A percentile compares a stretch with the other conserved stretches of the same genome.
Evolutionary conservation across 257 asterid genomes (phyloP).

Genomic region (Nicotiana otophora): DNA sequence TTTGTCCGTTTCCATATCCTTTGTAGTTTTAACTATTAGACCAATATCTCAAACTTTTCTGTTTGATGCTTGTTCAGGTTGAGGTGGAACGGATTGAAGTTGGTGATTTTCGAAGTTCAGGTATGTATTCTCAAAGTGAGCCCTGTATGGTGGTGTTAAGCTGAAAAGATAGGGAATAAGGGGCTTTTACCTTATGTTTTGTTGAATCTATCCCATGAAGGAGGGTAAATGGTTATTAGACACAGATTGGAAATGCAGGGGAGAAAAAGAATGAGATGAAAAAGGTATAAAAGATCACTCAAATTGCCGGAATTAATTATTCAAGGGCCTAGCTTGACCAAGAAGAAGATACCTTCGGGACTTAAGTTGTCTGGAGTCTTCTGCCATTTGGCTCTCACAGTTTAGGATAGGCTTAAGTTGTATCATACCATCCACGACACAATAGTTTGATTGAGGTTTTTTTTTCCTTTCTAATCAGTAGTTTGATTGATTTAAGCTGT

Average conservation of each 20-base stretch:
- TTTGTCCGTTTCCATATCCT: neutral
- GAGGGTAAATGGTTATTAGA: neutral
- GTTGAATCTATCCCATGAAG: neutral
- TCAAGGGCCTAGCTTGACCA: neutral
- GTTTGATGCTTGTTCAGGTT: slow-evolving; percentile 47
- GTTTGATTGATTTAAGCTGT: neutral
- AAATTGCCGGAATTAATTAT: neutral
- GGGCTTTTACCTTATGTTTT: neutral
- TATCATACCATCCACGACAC: neutral
- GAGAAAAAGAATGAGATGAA: neutral
- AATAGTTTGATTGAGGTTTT: neutral
- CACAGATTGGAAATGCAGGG: neutral
- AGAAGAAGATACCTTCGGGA: neutral
- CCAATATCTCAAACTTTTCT: slow-evolving; percentile 6
- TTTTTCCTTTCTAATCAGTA: neutral
- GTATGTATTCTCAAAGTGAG: slow-evolving; percentile 30
- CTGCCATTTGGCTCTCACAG: neutral
- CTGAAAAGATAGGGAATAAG: neutral
- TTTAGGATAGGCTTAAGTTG: neutral
- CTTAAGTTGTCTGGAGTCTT: neutral
- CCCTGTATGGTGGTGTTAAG: neutral
- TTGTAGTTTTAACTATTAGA: neutral
- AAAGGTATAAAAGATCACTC: neutral
- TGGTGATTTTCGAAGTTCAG: slow-evolving; percentile 68
- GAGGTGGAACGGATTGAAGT: slow-evolving; percentile 88